Percentiles rank a stretch among this genome's conserved stretches.
These are phyloP conservation scores for Rhododendron kiyosumense DNA, from an alignment of 148 eudicot genomes.

Conservation along the genomic window DNA sequence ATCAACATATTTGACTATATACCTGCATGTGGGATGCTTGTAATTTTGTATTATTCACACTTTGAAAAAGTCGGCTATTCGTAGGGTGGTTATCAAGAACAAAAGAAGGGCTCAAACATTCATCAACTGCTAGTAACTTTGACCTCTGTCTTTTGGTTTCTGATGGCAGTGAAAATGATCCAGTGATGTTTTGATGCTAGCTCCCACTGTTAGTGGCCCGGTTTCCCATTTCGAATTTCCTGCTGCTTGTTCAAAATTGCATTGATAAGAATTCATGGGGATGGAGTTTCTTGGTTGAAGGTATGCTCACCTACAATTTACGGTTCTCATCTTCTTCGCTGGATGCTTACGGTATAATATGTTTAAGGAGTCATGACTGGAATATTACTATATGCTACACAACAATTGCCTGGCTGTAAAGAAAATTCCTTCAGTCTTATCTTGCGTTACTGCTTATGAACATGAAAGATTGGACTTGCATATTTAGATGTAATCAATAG, in stretches of 20 bases:
- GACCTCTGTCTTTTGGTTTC: not conserved
- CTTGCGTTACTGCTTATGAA: not conserved
- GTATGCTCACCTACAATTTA: not conserved
- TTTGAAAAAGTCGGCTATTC: not conserved
- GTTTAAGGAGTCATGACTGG: not conserved
- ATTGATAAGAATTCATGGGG: no score
- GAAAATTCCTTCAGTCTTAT: not conserved
- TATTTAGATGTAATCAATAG: not conserved
- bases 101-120: not conserved
- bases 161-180: not conserved
- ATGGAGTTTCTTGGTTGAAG: constrained; percentile 2
- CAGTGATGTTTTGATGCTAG: not conserved
- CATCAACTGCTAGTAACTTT: not conserved
- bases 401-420: not conserved
- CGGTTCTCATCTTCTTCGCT: not conserved
- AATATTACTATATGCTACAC: not conserved
- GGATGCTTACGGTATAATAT: not conserved
- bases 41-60: not conserved
- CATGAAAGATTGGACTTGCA: not conserved
- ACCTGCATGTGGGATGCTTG: not conserved
- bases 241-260: not conserved
- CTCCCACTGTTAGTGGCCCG: not conserved
- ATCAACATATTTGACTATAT: not conserved
- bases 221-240: not conserved
- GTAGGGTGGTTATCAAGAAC: not conserved